A percentile compares a stretch with the other conserved stretches of the same genome.
These are phyloP conservation scores for Suillus ampliporus DNA, from an alignment of 768 basidiomycete species.

Conservation along the genomic window DNA sequence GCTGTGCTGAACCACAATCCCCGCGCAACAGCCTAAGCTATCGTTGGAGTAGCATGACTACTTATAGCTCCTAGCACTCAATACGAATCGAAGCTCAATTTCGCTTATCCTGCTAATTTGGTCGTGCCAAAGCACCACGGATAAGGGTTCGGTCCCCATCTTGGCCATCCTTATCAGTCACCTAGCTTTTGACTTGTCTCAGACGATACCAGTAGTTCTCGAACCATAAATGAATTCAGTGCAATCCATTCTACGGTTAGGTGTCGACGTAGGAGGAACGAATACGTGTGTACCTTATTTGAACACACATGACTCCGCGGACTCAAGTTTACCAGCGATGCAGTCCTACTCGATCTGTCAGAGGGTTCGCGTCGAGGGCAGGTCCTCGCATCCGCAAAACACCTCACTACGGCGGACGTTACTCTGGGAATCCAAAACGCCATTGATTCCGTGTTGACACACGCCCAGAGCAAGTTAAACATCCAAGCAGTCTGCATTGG, in stretches of 20 bases:
- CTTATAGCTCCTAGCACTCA: conserved; percentile 1
- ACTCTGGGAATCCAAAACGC: conserved; percentile 63
- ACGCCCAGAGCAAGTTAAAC: conserved; percentile 38
- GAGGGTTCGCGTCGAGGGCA: conserved; percentile 16
- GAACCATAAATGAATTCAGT: conserved; percentile 6
- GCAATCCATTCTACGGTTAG: conserved; percentile 26
- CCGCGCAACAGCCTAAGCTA: not conserved
- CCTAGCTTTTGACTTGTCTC: not conserved
- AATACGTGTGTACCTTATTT: conserved; percentile 31
- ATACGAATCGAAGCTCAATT: not conserved
- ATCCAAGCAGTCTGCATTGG: conserved; percentile 63
- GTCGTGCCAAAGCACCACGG: not conserved
- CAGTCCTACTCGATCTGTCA: conserved; percentile 29
- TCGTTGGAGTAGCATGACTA: not conserved
- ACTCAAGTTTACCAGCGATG: conserved; percentile 31
- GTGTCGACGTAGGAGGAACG: conserved; percentile 42
- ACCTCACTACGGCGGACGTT: conserved; percentile 60
- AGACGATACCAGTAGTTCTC: not conserved
- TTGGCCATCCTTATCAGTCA: conserved; percentile 2
- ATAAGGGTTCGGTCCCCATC: not conserved
- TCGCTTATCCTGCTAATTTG: conserved; percentile 5
- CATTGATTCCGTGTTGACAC: conserved; percentile 49
- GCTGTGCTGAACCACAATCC: not conserved
- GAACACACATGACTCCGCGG: not conserved
- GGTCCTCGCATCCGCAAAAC: conserved; percentile 46